Evolutionary conservation across 2,329 filamentous ascomycete genomes (phyloP).

Genomic region (Fusarium mangiferae): DNA sequence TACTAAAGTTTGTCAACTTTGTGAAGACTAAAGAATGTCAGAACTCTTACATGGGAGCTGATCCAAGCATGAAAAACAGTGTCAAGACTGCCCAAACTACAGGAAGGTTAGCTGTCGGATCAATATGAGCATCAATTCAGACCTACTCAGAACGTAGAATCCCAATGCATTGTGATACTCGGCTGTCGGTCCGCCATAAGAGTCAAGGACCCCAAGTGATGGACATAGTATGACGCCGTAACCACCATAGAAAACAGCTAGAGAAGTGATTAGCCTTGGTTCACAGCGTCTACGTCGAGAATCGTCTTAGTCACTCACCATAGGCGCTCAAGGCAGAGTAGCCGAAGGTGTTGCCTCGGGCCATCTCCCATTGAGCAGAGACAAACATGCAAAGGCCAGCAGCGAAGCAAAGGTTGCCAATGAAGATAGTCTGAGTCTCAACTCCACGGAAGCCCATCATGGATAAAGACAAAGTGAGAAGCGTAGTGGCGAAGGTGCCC

Average conservation of each 20-base stretch:
- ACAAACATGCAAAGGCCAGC: conserved; percentile 45
- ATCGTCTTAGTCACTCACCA: conserved; percentile 8
- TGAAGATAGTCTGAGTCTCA: conserved; percentile 41
- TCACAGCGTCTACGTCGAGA: neutral
- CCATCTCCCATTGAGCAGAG: conserved; percentile 45
- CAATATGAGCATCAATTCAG: rapidly evolving
- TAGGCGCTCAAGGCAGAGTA: conserved; percentile 45
- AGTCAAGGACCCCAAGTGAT: conserved; percentile 37
- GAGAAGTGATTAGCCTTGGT: rapidly evolving
- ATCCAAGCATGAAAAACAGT: conserved; percentile 43
- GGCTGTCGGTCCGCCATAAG: conserved; percentile 41
- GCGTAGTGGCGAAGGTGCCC: conserved; percentile 45
- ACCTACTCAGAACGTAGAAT: conserved; percentile 43
- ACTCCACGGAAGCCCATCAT: conserved; percentile 47
- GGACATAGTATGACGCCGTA: conserved; percentile 43
- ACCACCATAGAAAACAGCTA: conserved; percentile 45
- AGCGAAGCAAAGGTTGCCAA: conserved; percentile 45
- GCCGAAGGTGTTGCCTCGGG: conserved; percentile 43
- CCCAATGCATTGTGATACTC: conserved; percentile 46
- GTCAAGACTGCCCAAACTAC: conserved; percentile 45
- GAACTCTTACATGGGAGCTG: conserved; percentile 31
- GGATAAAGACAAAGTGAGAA: conserved; percentile 41
- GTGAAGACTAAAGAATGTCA: rapidly evolving
- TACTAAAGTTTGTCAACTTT: conserved; percentile 1
- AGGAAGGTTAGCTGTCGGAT: neutral